Conservation (phyloP, 2,329 filamentous ascomycete genomes). For the Colletotrichum theobromicola region DNA sequence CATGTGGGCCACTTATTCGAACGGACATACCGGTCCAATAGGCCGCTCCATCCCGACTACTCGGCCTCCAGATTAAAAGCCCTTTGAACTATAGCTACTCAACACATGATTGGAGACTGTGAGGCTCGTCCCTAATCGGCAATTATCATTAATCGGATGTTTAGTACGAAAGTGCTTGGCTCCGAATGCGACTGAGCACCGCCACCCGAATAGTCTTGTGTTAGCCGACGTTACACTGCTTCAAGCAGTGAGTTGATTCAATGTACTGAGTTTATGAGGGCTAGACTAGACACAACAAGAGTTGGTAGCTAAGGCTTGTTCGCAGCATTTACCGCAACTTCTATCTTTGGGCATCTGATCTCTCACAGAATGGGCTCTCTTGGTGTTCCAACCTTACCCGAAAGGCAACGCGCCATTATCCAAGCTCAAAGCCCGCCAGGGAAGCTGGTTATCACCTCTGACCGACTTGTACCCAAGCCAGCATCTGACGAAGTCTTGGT, state of each 20-base stretch:
- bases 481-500: conserved; percentile 22
- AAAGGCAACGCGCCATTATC: neutral
- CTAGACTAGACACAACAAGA: neutral
- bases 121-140: neutral
- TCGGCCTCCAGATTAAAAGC: neutral
- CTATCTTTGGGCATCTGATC: neutral
- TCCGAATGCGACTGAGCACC: neutral
- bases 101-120: neutral
- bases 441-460: neutral
- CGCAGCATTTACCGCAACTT: neutral
- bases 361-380: neutral
- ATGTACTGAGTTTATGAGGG: neutral
- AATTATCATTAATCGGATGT: neutral
- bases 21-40: neutral
- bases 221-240: neutral
- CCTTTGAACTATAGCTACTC: neutral
- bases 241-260: neutral
- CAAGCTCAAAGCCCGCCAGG: neutral
- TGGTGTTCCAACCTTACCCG: neutral
- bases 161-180: neutral
- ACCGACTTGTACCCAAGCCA: neutral
- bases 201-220: neutral
- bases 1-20: neutral
- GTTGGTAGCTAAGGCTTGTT: neutral
- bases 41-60: neutral